Percentiles rank a stretch among this genome's conserved stretches.
Conservation (phyloP, 768 basidiomycete species). For the Dacryopinax primogenitus region DNA sequence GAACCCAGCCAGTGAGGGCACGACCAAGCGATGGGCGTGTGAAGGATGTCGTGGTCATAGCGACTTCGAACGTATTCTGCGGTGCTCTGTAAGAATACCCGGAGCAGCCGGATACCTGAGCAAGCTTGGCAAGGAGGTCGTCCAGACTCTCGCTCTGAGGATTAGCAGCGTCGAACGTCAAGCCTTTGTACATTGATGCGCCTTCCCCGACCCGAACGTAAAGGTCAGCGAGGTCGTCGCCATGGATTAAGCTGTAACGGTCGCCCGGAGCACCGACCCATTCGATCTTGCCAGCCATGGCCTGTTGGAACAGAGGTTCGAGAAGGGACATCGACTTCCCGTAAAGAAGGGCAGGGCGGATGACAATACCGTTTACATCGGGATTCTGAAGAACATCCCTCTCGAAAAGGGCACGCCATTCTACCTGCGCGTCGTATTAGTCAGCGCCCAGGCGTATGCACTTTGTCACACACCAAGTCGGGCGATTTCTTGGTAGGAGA, state of each 20-base stretch:
- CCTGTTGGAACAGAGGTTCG: conserved; percentile 25
- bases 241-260: conserved; percentile 30
- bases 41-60: conserved; percentile 9
- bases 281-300: conserved; percentile 25
- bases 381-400: conserved; percentile 24
- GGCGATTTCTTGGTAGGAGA: conserved; percentile 19
- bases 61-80: conserved; percentile 9
- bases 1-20: conserved; percentile 34
- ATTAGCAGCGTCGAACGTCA: conserved; percentile 34
- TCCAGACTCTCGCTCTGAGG: conserved; percentile 31
- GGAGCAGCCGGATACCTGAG: conserved; percentile 29
- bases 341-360: conserved; percentile 35
- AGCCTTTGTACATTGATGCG: conserved; percentile 20
- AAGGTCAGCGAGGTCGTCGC: conserved; percentile 37
- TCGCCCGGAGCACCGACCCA: conserved; percentile 30
- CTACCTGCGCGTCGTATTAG: conserved; percentile 17
- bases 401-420: conserved; percentile 30
- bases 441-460: neutral
- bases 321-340: conserved; percentile 33
- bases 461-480: neutral
- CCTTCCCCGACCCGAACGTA: conserved; percentile 23
- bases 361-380: conserved; percentile 34
- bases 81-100: conserved; percentile 21
- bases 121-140: conserved; percentile 31
- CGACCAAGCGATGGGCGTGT: conserved; percentile 31